Evolutionary conservation across 2,329 filamentous ascomycete species (phyloP).

Genomic region (Trichoderma cornu-damae): DNA sequence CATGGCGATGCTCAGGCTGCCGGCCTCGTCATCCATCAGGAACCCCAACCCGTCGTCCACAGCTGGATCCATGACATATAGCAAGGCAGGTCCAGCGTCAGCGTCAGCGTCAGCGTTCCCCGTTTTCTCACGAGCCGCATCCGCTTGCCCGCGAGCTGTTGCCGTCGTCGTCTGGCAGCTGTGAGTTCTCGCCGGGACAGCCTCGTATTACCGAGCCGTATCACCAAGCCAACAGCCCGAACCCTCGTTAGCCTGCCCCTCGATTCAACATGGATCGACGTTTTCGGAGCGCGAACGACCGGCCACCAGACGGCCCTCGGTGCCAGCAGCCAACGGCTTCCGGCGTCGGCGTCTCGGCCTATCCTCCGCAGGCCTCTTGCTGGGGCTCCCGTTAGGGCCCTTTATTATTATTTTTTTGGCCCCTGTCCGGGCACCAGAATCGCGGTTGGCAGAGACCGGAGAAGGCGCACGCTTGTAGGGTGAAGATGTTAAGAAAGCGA

Average conservation of each 20-base stretch:
- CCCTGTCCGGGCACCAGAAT: slow-evolving; percentile 5
- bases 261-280: slow-evolving; percentile 8
- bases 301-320: neutral
- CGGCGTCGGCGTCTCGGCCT: slow-evolving; percentile 5
- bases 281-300: neutral
- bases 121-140: neutral
- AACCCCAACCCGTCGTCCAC: slow-evolving; percentile 2
- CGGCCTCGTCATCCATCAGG: neutral
- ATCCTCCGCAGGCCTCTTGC: neutral
- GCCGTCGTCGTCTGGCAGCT: neutral
- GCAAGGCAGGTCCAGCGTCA: neutral
- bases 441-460: slow-evolving; percentile 12
- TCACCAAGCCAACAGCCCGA: neutral
- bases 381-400: slow-evolving; percentile 2
- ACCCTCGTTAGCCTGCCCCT: neutral
- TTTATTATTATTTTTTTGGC: neutral
- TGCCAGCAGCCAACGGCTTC: neutral
- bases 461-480: slow-evolving; percentile 15
- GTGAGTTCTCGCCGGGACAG: neutral
- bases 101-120: neutral
- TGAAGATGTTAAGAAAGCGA: slow-evolving; percentile 1
- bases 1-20: neutral
- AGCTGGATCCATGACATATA: neutral
- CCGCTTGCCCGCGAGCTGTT: too few species aligned
- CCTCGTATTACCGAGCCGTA: neutral